Conservation (phyloP, 2,329 filamentous ascomycete species). For the Pestalotiopsis sp. region DNA sequence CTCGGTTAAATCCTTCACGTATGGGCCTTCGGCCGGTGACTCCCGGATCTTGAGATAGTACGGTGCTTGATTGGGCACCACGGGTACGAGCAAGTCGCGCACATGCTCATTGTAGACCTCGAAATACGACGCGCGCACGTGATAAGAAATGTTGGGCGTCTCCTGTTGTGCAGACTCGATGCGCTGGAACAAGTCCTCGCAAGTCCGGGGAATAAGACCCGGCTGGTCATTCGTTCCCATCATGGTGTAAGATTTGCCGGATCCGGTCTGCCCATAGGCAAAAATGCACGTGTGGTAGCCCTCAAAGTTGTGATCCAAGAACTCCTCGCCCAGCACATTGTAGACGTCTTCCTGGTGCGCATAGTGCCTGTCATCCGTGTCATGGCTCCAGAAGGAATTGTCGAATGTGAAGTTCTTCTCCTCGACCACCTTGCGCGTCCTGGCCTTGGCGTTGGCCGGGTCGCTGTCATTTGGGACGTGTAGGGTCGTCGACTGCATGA, state of each 20-base stretch:
- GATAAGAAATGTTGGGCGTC: slow-evolving; percentile 91
- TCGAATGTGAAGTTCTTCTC: slow-evolving; percentile 96
- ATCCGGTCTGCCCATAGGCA: slow-evolving; percentile 96
- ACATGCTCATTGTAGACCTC: slow-evolving; percentile 99
- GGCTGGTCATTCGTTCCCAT: slow-evolving; percentile 89
- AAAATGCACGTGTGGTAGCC: slow-evolving; percentile 99
- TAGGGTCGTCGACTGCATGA: slow-evolving; percentile 82
- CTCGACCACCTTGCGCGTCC: slow-evolving; percentile 75
- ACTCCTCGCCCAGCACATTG: slow-evolving; percentile 91
- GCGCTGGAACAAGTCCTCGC: slow-evolving; percentile 92
- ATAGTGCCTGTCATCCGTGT: slow-evolving; percentile 79
- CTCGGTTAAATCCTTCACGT: slow-evolving; percentile 95
- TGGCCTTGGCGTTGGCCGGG: slow-evolving; percentile 58
- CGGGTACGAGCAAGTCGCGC: slow-evolving; percentile 84
- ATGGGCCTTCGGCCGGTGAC: slow-evolving; percentile 91
- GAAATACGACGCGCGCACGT: slow-evolving; percentile 96
- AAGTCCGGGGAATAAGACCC: slow-evolving; percentile 92
- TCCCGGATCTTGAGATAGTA: slow-evolving; percentile 98
- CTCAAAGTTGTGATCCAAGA: slow-evolving; percentile 98
- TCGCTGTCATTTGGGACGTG: slow-evolving; percentile 66
- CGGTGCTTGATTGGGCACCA: slow-evolving; percentile 69
- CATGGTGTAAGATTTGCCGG: slow-evolving; percentile 97
- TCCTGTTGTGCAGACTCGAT: slow-evolving; percentile 79
- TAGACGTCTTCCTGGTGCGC: slow-evolving; percentile 93
- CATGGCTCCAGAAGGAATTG: slow-evolving; percentile 97